Conservation (phyloP, 306 rosid species). For the Acacia acuminata region DNA sequence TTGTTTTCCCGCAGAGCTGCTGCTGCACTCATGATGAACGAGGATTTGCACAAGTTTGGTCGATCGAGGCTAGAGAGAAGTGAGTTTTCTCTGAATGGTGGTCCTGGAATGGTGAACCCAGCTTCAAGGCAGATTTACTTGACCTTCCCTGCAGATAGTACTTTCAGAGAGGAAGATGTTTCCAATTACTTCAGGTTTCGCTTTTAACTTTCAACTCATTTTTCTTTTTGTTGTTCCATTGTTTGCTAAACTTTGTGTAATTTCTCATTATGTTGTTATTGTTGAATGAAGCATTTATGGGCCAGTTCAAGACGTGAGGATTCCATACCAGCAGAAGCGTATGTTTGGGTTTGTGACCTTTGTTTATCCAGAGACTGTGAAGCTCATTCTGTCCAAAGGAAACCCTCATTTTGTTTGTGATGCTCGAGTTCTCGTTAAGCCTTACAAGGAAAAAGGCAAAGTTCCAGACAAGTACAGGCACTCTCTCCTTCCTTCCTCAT, state of each 20-base stretch:
- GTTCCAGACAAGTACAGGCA: slow-evolving; percentile 96
- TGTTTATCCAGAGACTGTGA: slow-evolving; percentile 89
- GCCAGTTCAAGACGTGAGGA: slow-evolving; percentile 98
- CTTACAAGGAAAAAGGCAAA: slow-evolving; percentile 99
- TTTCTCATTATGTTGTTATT: not conserved
- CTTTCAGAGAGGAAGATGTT: slow-evolving; percentile 97
- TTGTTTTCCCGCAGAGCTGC: slow-evolving; percentile 56
- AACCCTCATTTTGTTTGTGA: slow-evolving; percentile 98
- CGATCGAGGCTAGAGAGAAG: slow-evolving; percentile 69
- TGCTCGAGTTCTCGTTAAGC: slow-evolving; percentile 96
- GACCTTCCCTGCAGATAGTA: slow-evolving; percentile 97
- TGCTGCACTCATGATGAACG: slow-evolving; percentile 84
- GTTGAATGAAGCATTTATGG: slow-evolving; percentile 80
- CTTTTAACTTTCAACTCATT: not conserved
- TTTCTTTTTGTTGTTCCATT: not conserved
- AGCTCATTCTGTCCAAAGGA: slow-evolving; percentile 88
- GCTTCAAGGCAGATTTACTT: slow-evolving; percentile 96
- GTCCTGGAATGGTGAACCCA: slow-evolving; percentile 73
- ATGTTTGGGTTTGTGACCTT: slow-evolving; percentile 98
- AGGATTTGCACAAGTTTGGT: slow-evolving; percentile 78
- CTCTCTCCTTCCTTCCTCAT: slow-evolving; percentile 19
- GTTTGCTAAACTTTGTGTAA: not conserved
- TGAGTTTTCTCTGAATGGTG: slow-evolving; percentile 62
- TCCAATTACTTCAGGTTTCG: slow-evolving; percentile 89
- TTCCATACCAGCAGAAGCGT: slow-evolving; percentile 96